phyloP scores from a whole-genome alignment of 225 moss, liverwort and hornwort species.

The Bryum argenteum region DNA sequence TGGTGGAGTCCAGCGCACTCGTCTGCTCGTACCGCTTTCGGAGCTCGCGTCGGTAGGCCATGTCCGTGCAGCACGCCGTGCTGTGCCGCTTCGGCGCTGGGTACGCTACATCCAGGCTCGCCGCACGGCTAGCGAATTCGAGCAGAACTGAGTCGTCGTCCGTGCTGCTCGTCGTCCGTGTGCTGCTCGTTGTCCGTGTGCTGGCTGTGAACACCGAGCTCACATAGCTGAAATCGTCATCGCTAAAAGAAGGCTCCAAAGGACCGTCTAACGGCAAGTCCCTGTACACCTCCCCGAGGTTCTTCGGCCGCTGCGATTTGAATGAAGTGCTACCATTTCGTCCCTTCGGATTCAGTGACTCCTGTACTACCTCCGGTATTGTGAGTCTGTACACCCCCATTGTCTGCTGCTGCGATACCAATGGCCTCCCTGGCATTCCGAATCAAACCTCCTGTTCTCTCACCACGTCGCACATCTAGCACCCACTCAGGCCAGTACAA shows the following conservation, averaged over 20 bases:
- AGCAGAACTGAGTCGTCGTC: constrained; percentile 12
- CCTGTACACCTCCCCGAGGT: constrained; percentile 13
- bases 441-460: neutral
- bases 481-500: no score
- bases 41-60: constrained; percentile 39
- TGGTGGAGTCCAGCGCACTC: neutral
- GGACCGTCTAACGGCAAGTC: neutral
- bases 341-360: constrained; percentile 7
- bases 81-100: constrained; percentile 38
- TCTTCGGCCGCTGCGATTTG: neutral
- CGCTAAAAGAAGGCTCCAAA: neutral
- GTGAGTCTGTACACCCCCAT: constrained; percentile 37
- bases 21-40: constrained; percentile 13
- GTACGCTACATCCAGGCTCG: neutral
- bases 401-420: neutral
- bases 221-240: neutral
- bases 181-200: neutral
- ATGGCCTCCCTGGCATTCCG: constrained; percentile 1
- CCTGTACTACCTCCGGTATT: constrained; percentile 15
- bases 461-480: neutral
- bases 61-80: constrained; percentile 38
- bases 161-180: constrained; percentile 20
- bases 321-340: constrained; percentile 12
- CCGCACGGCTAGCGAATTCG: constrained; percentile 7
- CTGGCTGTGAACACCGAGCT: constrained; percentile 14